Evolutionary conservation across 371 early-diverging fungal genomes (phyloP).

Genomic region (Blakeslea trispora): DNA sequence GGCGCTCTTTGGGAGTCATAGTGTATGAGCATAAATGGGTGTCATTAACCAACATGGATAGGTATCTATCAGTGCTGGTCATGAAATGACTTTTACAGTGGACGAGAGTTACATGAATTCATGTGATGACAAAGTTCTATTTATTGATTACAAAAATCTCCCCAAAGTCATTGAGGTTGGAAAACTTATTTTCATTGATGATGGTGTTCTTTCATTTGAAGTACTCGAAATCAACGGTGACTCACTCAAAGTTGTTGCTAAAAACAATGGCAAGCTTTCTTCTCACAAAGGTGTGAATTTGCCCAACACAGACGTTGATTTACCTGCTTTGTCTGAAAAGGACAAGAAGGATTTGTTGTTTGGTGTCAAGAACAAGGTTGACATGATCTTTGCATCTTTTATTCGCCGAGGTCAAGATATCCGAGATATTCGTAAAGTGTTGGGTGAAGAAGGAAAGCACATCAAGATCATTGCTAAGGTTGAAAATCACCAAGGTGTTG

Average conservation of each 20-base stretch:
- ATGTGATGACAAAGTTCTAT: constrained; percentile 77
- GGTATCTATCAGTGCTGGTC: constrained; percentile 68
- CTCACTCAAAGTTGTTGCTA: constrained; percentile 67
- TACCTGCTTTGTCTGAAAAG: constrained; percentile 94
- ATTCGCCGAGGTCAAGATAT: constrained; percentile 92
- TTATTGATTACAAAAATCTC: constrained; percentile 88
- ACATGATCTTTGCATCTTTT: constrained; percentile 97
- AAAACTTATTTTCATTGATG: constrained; percentile 85
- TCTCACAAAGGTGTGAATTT: constrained; percentile 89
- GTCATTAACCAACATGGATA: not conserved
- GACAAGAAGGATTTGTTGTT: constrained; percentile 90
- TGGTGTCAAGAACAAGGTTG: constrained; percentile 93
- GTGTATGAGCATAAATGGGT: too few relatives aligned
- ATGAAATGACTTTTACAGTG: constrained; percentile 86
- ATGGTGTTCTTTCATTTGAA: constrained; percentile 84
- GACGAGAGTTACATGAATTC: constrained; percentile 65
- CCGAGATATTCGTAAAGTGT: constrained; percentile 73
- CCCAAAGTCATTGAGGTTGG: constrained; percentile 80
- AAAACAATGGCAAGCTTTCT: constrained; percentile 77
- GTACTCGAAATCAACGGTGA: constrained; percentile 55
- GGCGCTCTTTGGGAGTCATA: too few relatives aligned
- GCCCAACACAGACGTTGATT: constrained; percentile 84
- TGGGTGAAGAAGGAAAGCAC: constrained; percentile 76
- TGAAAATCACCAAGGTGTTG: constrained; percentile 94
- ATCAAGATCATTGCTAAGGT: constrained; percentile 97